A percentile compares a stretch with the other conserved stretches of the same genome.
Evolutionary conservation across 2,329 filamentous ascomycete species (phyloP).

Genomic region (Aspergillus sp.): DNA sequence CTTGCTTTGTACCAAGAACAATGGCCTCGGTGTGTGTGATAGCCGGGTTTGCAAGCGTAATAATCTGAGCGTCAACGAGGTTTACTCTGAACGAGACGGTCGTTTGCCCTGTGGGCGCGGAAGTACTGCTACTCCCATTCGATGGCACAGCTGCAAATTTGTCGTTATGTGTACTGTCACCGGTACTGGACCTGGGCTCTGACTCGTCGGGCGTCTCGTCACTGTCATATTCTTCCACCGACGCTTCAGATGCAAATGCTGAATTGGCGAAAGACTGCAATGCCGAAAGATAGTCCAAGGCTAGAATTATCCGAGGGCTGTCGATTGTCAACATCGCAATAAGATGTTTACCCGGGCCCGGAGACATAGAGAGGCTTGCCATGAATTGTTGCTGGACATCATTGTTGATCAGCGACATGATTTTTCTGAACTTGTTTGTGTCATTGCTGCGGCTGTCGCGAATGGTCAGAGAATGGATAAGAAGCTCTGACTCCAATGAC

Average conservation of each 20-base stretch:
- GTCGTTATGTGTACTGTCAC: constrained; percentile 16
- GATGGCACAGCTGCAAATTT: constrained; percentile 15
- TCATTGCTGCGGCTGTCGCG: constrained; percentile 81
- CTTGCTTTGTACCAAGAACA: constrained; percentile 86
- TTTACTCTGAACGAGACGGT: constrained; percentile 83
- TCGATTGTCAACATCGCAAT: constrained; percentile 92
- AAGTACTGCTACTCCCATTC: constrained; percentile 20
- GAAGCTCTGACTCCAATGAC: constrained; percentile 82
- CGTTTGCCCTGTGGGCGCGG: constrained; percentile 47
- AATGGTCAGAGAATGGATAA: constrained; percentile 92
- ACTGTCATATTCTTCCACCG: constrained; percentile 23
- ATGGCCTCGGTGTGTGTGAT: constrained; percentile 89
- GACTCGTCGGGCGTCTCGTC: constrained; percentile 31
- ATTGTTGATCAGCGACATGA: constrained; percentile 95
- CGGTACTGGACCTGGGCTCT: constrained; percentile 25
- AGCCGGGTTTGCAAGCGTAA: constrained; percentile 89
- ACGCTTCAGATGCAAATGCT: constrained; percentile 53
- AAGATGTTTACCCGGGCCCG: constrained; percentile 68
- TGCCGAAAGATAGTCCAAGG: constrained; percentile 89
- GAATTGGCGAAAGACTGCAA: constrained; percentile 73
- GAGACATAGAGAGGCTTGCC: constrained; percentile 90
- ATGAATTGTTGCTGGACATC: constrained; percentile 92
- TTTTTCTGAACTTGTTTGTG: constrained; percentile 92
- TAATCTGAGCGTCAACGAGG: constrained; percentile 90
- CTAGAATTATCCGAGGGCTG: constrained; percentile 89